Conservation (phyloP, 2,329 filamentous ascomycete species). For the Colletotrichum acutatum region DNA sequence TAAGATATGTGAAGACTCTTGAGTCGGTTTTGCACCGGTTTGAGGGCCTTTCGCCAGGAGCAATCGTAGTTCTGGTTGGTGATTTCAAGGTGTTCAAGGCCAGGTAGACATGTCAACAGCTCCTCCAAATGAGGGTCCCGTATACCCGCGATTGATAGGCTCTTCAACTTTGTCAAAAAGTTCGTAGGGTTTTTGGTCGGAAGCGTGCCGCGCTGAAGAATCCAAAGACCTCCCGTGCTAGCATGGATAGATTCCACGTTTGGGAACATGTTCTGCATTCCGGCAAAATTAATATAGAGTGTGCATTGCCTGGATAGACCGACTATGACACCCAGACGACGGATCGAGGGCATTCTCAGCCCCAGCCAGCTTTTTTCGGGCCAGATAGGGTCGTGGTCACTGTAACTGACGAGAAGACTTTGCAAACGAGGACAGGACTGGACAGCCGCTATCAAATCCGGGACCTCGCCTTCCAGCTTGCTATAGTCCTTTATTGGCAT, state of each 20-base stretch:
- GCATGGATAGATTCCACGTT: background rate
- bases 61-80: background rate
- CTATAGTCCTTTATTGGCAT: background rate
- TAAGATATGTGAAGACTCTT: background rate
- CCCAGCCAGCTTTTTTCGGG: background rate
- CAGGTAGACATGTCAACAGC: background rate
- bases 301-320: background rate
- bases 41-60: background rate
- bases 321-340: background rate
- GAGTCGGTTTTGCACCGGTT: background rate
- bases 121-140: background rate
- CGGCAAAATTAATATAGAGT: background rate
- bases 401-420: constrained; percentile 2
- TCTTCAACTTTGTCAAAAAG: background rate
- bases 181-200: background rate
- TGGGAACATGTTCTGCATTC: background rate
- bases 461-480: background rate
- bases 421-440: background rate
- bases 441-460: background rate
- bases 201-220: background rate
- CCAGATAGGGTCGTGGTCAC: background rate
- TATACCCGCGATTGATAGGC: background rate
- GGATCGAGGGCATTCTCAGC: background rate
- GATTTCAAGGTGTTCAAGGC: background rate
- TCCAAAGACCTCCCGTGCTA: background rate